Evolutionary conservation across 2,329 filamentous ascomycete genomes (phyloP), one percentile per base, ranked within the genome.

Genomic region (Microdochium bolleyi): DNA sequence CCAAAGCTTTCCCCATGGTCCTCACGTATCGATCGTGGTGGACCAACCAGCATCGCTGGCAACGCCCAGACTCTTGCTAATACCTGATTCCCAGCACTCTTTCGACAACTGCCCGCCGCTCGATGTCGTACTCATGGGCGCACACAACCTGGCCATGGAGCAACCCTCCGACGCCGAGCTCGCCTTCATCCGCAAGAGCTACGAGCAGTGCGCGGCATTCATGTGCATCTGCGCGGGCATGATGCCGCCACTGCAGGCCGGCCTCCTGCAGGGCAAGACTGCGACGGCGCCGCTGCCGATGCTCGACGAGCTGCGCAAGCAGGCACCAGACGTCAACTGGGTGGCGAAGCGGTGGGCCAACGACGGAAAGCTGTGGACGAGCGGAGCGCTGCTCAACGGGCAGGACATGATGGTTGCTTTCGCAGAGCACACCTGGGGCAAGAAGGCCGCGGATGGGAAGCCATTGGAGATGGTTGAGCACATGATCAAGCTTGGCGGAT

Each of bases 111-210:
- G 70, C 48, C 71, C 71, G 0, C 56, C 62, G 1, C 62, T 75
- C 7, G 72, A 75, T 54, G 66, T 74, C 49, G 66, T 68, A 19
- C 62, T 74, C 46, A 68, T 73, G 52, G 71, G 72, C 1, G 72
- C 72, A 5, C 59, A 66, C 32, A 37, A 60, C 13, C 3, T 55
- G 1, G 49, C 38, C 16, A 21, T 4, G 2, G 68, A 73, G 51
- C 53, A 56, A 3, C 58, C 61, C 2, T 70, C 49, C n/a, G 60
- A 64, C 10, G 54, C 57, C 4, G 72, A 74, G 51, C 54, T 69
- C 2, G 60, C 58, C 8, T 74, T 66, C 55, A 56, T 73, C 38
- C 68, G 66, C 49, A 68, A 71, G 54, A 53, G 59, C 9, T 67
- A 64, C 57, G 60, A 63, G 0, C 54, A 63, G 8, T 70, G 65